Base-by-base conservation (phyloP, 2,329 filamentous ascomycete genomes). In the Hypoxylon sp. region DNA sequence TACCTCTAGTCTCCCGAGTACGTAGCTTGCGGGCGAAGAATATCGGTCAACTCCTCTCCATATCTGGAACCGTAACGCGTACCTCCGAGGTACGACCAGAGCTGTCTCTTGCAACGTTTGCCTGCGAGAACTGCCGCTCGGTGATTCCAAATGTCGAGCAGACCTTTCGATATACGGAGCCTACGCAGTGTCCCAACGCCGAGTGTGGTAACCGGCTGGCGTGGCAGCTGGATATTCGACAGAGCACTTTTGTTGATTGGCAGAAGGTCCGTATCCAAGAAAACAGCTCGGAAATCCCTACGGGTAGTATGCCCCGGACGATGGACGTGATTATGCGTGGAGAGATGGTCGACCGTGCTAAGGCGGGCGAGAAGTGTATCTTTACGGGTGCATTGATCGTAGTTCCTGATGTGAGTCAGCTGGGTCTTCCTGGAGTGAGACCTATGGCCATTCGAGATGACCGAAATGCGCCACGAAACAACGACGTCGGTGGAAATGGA, bases 211-310 rank as follows among this genome's bases (percentile, higher is more conserved):
- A 99, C 74, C 87, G 94, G 17, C 77, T 87, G 51, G 91, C 89
- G n/a, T 99, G 94, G 94, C 86, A 91, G 60, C 76, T 99, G n/a
- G 93, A 99, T 64, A 97, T 99, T 66, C 83, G 91, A 31, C 93
- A 96, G 71, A 97, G 92, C 71, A 97, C 92, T 0, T 99, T 99
- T 69, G 89, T 99, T 55, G 94, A 99, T 74, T 99, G 94, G 94
- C 94, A 99, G 70, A 97, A 97, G 71, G 91, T 97, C 16, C 89
- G 95, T 57, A 91, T 97, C 55, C 94, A 99, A 73, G 94, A 99
- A 73, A 99, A 97, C 75, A 96, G 91, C 62, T 93, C 93, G 3
- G 94, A 99, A 70, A 99, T 99, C 26, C 94, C 94, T 0, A 99
- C 94, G 0, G 94, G 94, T 45, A 97, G 92, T 74, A 99, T 99